Conservation (phyloP, 129 eudicot species). For the Tagetes erecta region DNA sequence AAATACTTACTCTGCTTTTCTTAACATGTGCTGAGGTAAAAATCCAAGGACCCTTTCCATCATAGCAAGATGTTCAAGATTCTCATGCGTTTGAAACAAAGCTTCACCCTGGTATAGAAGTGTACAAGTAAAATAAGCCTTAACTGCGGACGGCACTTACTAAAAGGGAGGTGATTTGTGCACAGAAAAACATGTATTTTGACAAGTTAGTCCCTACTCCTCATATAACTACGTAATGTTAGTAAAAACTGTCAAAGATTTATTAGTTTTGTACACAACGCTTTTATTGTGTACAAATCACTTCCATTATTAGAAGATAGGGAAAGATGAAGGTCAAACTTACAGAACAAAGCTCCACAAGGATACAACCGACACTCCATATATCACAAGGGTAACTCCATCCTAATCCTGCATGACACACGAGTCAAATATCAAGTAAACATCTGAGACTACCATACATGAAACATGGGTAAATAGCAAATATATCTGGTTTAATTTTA, state of each 20-base stretch:
- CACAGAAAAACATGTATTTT: not conserved
- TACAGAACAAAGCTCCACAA: slow-evolving; percentile 82
- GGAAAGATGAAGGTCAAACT: slow-evolving; percentile 18
- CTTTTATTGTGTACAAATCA: not conserved
- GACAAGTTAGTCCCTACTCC: not conserved
- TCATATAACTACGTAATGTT: not conserved
- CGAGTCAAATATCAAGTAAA: not conserved
- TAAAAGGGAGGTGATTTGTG: not conserved
- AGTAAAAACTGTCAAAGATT: not conserved
- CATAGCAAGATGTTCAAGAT: slow-evolving; percentile 87
- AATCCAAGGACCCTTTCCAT: slow-evolving; percentile 81
- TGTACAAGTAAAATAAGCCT: slow-evolving; percentile 17
- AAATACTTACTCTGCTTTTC: slow-evolving; percentile 58
- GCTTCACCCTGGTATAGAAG: slow-evolving; percentile 61
- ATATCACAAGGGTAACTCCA: slow-evolving; percentile 88
- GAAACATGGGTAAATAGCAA: not conserved
- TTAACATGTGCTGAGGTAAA: slow-evolving; percentile 63
- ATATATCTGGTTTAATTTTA: not conserved
- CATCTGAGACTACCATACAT: not conserved
- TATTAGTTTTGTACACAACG: not conserved
- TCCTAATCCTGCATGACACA: slow-evolving; percentile 53
- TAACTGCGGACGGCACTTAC: not conserved
- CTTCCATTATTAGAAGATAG: not conserved
- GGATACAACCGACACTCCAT: slow-evolving; percentile 87
- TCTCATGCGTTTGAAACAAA: slow-evolving; percentile 78